These are phyloP conservation scores for Physcia stellaris DNA, from an alignment of 495 filamentous ascomycete species.

Conservation along the genomic window DNA sequence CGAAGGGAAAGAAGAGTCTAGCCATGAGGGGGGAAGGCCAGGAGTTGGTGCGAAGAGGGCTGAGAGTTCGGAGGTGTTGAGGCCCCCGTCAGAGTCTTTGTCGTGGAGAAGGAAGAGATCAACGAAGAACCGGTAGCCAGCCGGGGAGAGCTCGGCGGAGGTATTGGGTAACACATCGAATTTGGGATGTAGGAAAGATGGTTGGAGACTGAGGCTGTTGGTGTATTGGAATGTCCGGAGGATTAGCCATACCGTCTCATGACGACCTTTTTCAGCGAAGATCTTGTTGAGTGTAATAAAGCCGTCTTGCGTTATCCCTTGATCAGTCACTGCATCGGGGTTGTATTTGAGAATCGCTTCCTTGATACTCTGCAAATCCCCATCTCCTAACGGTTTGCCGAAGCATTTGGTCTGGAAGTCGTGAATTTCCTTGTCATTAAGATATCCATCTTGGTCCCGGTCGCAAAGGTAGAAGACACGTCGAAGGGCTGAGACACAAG, in stretches of 20 bases:
- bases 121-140: conserved; percentile 94
- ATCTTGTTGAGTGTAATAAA: conserved; percentile 88
- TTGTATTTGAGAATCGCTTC: conserved; percentile 55
- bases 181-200: conserved; percentile 81
- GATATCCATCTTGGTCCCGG: conserved; percentile 87
- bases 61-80: conserved; percentile 70
- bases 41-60: conserved; percentile 90
- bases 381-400: conserved; percentile 60
- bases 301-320: conserved; percentile 64
- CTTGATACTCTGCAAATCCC: conserved; percentile 83
- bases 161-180: conserved; percentile 86
- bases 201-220: conserved; percentile 78
- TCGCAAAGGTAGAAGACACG: conserved; percentile 92
- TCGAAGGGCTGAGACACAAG: conserved; percentile 69
- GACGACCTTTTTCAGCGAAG: conserved; percentile 93
- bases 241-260: conserved; percentile 96
- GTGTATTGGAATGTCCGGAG: conserved; percentile 93
- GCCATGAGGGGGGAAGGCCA: conserved; percentile 73
- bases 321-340: conserved; percentile 47
- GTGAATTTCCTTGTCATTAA: conserved; percentile 80
- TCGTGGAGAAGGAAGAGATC: conserved; percentile 91
- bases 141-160: conserved; percentile 86
- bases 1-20: conserved; percentile 80
- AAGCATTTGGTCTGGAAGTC: conserved; percentile 89
- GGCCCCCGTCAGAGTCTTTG: conserved; percentile 91